Evolutionary conservation across 2,329 filamentous ascomycete species (phyloP).

Genomic region (Fusarium nurragi): DNA sequence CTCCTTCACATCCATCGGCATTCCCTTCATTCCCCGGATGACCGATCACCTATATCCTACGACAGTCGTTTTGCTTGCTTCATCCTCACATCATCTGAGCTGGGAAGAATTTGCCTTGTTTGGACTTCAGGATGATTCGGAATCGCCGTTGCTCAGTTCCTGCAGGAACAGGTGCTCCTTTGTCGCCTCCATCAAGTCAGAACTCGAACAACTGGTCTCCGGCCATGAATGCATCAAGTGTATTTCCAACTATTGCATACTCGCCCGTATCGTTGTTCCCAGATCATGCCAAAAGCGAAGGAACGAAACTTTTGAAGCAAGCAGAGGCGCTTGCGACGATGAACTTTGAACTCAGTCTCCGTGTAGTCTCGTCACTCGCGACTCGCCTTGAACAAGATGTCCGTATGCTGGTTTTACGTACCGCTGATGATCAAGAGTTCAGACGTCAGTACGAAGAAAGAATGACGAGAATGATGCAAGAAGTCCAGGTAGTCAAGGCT

Average conservation of each 20-base stretch:
- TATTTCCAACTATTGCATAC: neutral
- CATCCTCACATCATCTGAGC: neutral
- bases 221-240: neutral
- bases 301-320: conserved; percentile 35
- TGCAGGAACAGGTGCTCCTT: neutral
- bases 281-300: neutral
- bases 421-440: conserved; percentile 44
- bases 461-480: conserved; percentile 44
- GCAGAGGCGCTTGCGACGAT: conserved; percentile 51
- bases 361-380: conserved; percentile 42
- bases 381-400: conserved; percentile 47
- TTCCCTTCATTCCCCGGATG: neutral
- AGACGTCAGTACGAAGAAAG: conserved; percentile 45
- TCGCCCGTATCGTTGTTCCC: neutral
- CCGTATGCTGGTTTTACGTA: conserved; percentile 39
- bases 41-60: neutral
- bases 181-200: conserved; percentile 9
- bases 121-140: conserved; percentile 11
- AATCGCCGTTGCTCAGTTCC: conserved; percentile 32
- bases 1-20: neutral
- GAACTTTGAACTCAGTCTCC: conserved; percentile 51
- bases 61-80: neutral
- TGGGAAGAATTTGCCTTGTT: neutral
- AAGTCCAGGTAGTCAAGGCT: conserved; percentile 47
- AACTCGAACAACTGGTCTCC: neutral